These are phyloP conservation scores for Harrya chromipes DNA, from an alignment of 768 basidiomycete genomes.

Conservation along the genomic window DNA sequence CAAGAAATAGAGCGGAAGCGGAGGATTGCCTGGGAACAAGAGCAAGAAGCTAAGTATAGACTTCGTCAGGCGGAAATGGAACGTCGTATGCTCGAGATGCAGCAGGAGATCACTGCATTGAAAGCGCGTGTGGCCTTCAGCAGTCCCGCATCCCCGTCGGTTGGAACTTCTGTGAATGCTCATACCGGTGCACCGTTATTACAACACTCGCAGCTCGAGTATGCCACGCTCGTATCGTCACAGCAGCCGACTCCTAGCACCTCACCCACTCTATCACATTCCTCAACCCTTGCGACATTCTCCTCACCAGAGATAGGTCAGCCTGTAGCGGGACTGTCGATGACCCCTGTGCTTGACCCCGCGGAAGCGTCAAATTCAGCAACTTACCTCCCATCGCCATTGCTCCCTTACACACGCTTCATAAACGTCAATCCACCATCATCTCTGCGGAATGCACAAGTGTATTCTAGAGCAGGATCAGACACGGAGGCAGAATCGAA, in stretches of 20 bases:
- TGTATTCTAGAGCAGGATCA: constrained; percentile 30
- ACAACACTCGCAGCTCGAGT: constrained; percentile 10
- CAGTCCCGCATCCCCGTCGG: constrained; percentile 7
- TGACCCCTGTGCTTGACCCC: not conserved
- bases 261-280: constrained; percentile 28
- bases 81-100: constrained; percentile 51
- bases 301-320: constrained; percentile 9
- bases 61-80: constrained; percentile 61
- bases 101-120: constrained; percentile 48
- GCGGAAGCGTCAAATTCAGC: constrained; percentile 3
- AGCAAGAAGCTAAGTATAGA: constrained; percentile 58
- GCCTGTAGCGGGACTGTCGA: constrained; percentile 12
- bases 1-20: constrained; percentile 60
- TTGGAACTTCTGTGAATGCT: not conserved
- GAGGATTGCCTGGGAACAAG: constrained; percentile 63
- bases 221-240: constrained; percentile 5
- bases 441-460: constrained; percentile 19
- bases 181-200: not conserved
- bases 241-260: constrained; percentile 32
- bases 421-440: constrained; percentile 14
- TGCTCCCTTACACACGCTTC: constrained; percentile 20
- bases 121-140: constrained; percentile 37
- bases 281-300: constrained; percentile 27
- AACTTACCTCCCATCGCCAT: constrained; percentile 14
- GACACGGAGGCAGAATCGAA: constrained; percentile 39